Conservation (phyloP, 257 asterid genomes). For the Fraxinus excelsior region DNA sequence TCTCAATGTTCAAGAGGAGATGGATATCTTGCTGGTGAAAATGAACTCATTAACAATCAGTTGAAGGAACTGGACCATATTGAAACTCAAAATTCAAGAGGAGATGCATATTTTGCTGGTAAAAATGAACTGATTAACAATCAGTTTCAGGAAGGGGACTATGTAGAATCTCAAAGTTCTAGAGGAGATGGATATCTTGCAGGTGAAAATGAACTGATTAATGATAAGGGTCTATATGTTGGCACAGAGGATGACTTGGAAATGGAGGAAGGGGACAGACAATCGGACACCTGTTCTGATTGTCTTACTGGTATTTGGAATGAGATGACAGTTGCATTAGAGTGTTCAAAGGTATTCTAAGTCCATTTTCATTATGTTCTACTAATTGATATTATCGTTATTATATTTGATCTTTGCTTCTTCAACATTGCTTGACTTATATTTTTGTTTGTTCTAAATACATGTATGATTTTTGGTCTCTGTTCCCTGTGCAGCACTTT, state of each 20-base stretch:
- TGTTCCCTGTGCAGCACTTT: background rate
- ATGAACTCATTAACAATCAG: slow-evolving; percentile 28
- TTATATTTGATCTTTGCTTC: background rate
- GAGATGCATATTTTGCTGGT: slow-evolving; percentile 23
- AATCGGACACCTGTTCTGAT: slow-evolving; percentile 52
- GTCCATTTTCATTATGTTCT: background rate
- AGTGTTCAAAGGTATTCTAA: slow-evolving; percentile 72
- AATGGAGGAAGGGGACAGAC: slow-evolving; percentile 44
- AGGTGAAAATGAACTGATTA: slow-evolving; percentile 21
- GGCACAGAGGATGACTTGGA: slow-evolving; percentile 57
- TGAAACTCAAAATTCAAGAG: slow-evolving; percentile 32
- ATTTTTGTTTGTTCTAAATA: background rate
- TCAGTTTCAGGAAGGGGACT: slow-evolving; percentile 39
- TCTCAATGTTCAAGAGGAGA: slow-evolving; percentile 2
- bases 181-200: slow-evolving; percentile 9
- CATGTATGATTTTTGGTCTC: background rate
- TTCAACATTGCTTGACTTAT: background rate
- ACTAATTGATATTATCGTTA: slow-evolving; percentile 8
- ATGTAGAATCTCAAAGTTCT: slow-evolving; percentile 34
- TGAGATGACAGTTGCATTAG: slow-evolving; percentile 72
- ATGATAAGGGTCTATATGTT: slow-evolving; percentile 56
- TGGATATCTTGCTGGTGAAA: slow-evolving; percentile 20
- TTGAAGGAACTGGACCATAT: slow-evolving; percentile 33
- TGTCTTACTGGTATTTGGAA: slow-evolving; percentile 83
- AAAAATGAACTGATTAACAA: slow-evolving; percentile 31